phyloP scores from a whole-genome alignment of 345 rosid genomes.

The Populus deltoides region DNA sequence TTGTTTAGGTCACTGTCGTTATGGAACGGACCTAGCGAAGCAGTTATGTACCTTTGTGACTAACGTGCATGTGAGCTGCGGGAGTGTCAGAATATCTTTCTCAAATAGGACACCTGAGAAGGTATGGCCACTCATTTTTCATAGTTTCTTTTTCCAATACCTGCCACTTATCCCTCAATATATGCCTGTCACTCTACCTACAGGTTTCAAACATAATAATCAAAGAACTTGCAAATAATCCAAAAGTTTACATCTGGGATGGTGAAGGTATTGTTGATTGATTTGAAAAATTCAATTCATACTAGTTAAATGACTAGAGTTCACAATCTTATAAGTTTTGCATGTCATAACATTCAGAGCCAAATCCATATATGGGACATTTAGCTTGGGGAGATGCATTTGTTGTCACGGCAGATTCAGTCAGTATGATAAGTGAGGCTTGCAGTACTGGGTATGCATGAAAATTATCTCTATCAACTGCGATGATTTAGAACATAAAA shows the following conservation, averaged over 20 bases:
- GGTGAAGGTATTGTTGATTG: constrained; percentile 64
- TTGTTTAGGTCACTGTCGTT: constrained; percentile 66
- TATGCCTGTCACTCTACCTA: not conserved
- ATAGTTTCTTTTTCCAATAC: constrained; percentile 2
- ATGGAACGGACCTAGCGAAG: constrained; percentile 82
- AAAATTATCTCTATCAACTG: not conserved
- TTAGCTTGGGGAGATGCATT: constrained; percentile 99
- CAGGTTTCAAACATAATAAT: constrained; percentile 67
- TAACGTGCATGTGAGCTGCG: constrained; percentile 65
- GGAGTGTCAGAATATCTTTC: constrained; percentile 80
- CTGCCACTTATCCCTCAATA: not conserved
- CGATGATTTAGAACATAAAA: constrained; percentile 1
- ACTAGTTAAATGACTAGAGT: not conserved
- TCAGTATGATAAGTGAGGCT: constrained; percentile 88
- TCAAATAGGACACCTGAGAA: constrained; percentile 78
- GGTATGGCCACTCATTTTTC: constrained; percentile 40
- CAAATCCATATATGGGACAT: constrained; percentile 88
- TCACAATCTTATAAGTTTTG: constrained; percentile 20
- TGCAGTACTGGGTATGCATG: constrained; percentile 89
- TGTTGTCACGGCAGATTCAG: constrained; percentile 91
- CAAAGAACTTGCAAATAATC: constrained; percentile 70
- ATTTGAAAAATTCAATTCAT: not conserved
- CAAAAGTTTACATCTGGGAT: constrained; percentile 83
- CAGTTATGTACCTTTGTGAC: constrained; percentile 59
- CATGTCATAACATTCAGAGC: constrained; percentile 48